Evolutionary conservation across 106 monocot species (phyloP), one percentile per base, ranked within the genome.

Genomic region (Cymbidium sinense): DNA sequence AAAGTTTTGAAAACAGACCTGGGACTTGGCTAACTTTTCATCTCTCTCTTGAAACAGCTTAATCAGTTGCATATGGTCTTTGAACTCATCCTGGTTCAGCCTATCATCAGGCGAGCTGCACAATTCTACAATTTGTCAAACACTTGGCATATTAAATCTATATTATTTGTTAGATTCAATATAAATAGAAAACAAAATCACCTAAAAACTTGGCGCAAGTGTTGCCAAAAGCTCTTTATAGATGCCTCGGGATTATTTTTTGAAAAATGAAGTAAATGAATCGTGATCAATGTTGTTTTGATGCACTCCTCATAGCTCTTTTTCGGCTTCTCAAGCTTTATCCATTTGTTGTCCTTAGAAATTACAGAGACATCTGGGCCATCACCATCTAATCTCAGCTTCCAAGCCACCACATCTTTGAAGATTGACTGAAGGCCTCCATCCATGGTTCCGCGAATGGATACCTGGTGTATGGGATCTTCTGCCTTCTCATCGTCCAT

Each of bases 391-490:
- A 99, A 43, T n/a, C 73, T 78, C 64, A 99, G 35, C 43, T 78
- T 92, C 94, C 95, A 99, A 2, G 87, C 87, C 17, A 35, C 78
- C 2, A 87, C 92, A 47, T 89, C 84, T 76, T 84, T 88, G 76
- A 81, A 95, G 7, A 95, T 78, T 23, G 87, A 89, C 74, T 86
- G 84, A 43, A 90, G 84, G 0, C 88, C 88, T 43, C 84, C 85
- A 73, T 91, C 88, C 9, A 43, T 55, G 18, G 29, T 79, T 8
- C 99, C 99, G 29, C 58, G 87, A 37, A 99, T 76, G 41, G 84
- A 92, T 17, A 99, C 86, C 27, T 83, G 70, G 20, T 34, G 30
- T 21, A 33, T 20, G 11, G 34, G 29, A 30, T 65, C 80, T 21
- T 80, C 50, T 1, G 51, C 64, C 1, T 54, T 72, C 31, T 82